Evolutionary conservation across 2,329 filamentous ascomycete genomes (phyloP), one percentile per base, ranked within the genome.

Genomic region (Aspergillus novofumigatus): DNA sequence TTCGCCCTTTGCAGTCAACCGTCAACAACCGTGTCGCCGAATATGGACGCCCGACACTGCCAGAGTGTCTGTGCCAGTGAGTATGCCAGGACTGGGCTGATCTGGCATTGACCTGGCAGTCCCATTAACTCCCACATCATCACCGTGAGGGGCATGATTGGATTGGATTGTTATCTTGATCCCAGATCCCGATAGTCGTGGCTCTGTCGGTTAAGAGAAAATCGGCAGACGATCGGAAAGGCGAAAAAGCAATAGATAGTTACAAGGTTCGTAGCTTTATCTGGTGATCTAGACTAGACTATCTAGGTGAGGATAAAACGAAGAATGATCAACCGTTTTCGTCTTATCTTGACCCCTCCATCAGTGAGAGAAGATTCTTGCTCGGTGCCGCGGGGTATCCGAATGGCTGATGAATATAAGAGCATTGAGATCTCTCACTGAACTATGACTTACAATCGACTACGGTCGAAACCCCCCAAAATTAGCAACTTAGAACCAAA

Each of bases 101-200:
- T 26, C 44, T 23, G 44, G 44, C 23, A 8, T 14, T 21, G 44
- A 47, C 21, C 45, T 50, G 49, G 38, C 49, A 38, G 49, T 50
- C 57, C 52, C 57, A 50, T 20, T 32, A 55, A 58, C 54, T 48
- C 54, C 44, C 59, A 59, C 52, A 53, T 56, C 59, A 58, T 55
- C 52, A 47, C 44, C 17, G 52, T 38, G 41, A 32, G 44, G 53
- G 38, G 29, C 42, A 50, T 61, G 58, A 59, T 60, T 60, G 60
- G 58, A 48, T 21, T 51, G 23, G 20, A 23, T 7, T 47, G 21
- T 17, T 55, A 51, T 49, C 41, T 29, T 47, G 42, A 44, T 51
- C 2, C 55, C 52, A 58, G 62, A 38, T 51, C 32, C 54, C 51
- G 59, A 63, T 62, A 62, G 60, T 60, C 61, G 59, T 63, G 61